Evolutionary conservation across 225 moss, liverwort and hornwort genomes (phyloP), one percentile per base, ranked within the genome.

Genomic region (Neckera pumila): DNA sequence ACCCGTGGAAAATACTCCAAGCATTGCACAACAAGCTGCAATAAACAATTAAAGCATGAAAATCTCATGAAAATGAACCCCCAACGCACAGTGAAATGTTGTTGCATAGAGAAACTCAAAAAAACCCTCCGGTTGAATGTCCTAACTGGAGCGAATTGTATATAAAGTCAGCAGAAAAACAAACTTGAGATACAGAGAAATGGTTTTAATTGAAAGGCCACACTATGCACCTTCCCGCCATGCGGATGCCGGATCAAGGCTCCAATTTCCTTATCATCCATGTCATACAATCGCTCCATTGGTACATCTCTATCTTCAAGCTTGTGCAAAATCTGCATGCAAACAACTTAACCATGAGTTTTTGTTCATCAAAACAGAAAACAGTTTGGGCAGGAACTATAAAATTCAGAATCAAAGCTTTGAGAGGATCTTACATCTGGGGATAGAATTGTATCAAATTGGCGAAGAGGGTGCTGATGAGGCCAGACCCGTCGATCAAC

Each of bases 401-500:
- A 60, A 81, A 66, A 66, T 33, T 66, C 78, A 62, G 40, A 85
- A 77, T 83, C 33, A 54, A 80, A 69, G 62, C 56, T 81, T 81
- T 71, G n/a, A 69, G 76, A 85, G 71, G 43, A 86, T 72, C 95
- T 93, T 91, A 96, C 97, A 84, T 99, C 99, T 80, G 86, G 95
- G n/a, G 99, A 97, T 66, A 99, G 89, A 61, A 97, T 91, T 38
- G 96, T 74, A 85, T 99, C 99, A 87, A 99, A 99, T 84, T 99
- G 99, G 58, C 96, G 93, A 86, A 99, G 93, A 59, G 97, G 97
- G 89, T 99, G 99, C 82, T 97, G 99, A 90, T 99, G 95, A 86
- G 97, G 99, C 99, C 99, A 97, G 88, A 96, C 92, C 81, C 96
- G 95, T 78, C 92, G 96, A 93, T 99, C 99, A 81, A 97, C 99